Evolutionary conservation across 1,284 basidiomycete genomes (phyloP), one percentile per base, ranked within the genome.

Genomic region (Trichosporon ovoides): DNA sequence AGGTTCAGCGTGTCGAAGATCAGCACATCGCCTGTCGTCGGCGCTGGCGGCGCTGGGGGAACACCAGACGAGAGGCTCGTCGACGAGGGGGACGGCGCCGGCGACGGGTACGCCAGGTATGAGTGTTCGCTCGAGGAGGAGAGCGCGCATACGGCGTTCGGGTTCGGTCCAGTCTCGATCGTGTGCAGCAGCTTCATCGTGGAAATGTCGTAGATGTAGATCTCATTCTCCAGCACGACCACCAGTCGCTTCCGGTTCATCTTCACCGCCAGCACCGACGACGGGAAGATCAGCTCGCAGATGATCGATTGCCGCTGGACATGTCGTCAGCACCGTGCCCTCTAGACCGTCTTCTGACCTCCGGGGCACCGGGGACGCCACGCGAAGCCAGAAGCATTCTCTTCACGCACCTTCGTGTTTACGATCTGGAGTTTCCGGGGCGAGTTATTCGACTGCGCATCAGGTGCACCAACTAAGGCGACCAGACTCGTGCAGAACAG

Each of bases 131-230:
- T 87, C n/a, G 88, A 91, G 0, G 95, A 91, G 0, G 92, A 92
- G 11, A 98, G 84, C 0, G 94, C 89, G 73, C 92, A 94, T 69
- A 98, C 92, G 22, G 93, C 93, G 73, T 95, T 88, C 2, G 94
- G 91, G 74, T 98, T 98, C 0, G 91, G 86, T 14, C 89, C 88
- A 0, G 95, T 98, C 80, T 98, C 96, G 58, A 98, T 95, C 51
- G 97, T 96, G 75, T 98, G 95, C 43, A 97, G 78, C 33, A 98
- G 82, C 68, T 94, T 89, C 95, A 98, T 98, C 68, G 97, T 99
- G 60, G 88, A 91, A 68, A 98, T 98, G 73, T 98, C 95, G 73
- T 98, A 98, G 58, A 98, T 93, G 80, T 98, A 99, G 60, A 99
- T 96, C 76, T 98, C 92, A 40, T 85, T 85, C 73, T 97, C 94